Evolutionary conservation across 208 protist species (phyloP), one percentile per base, ranked within the genome.

Genomic region (Trypanosoma boissoni): DNA sequence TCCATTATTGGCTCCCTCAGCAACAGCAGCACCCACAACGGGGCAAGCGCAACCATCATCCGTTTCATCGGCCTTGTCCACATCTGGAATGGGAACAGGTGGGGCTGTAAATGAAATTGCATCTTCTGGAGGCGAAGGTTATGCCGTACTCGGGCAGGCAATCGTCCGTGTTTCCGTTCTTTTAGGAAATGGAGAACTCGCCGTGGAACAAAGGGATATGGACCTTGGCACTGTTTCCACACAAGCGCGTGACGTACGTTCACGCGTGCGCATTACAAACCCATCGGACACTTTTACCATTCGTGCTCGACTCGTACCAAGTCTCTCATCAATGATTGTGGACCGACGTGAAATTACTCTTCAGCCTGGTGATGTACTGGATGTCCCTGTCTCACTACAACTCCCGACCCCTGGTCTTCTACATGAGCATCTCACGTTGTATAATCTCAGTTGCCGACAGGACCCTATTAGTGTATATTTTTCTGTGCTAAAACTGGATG

Each of bases 381-480:
- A 64, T 5, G 58, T 93, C 3, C 70, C 75, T 2, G 50, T 90
- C 2, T 65, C 64, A 24, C 20, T 90, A 27, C 75, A 83, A 42
- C 59, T 90, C 20, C 58, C 68, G 1, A 18, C 61, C 0, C 73
- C 77, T 0, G 88, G 88, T 12, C 75, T 86, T 32, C 55, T 80
- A 28, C 60, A 68, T n/a, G 81, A 86, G 61, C 64, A 68, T 46
- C 36, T 94, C 24, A 53, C 73, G 12, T 39, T 94, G 2, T 51
- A 72, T 53, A 94, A 94, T 49, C 59, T 72, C 39, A 90, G 74
- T 62, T 88, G 79, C 39, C 49, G 51, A 26, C 88, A 94, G 59
- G 76, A 80, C 21, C 59, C 76, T 4, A 74, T 88, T 12, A 67
- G 43, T 10, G 58, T 88, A 9, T 39, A 48, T 14, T 10, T 93